Percentiles rank a stretch among this genome's conserved stretches.
phyloP scores from a whole-genome alignment of 371 early-diverging fungal genomes.

The Lichtheimia ornata region DNA sequence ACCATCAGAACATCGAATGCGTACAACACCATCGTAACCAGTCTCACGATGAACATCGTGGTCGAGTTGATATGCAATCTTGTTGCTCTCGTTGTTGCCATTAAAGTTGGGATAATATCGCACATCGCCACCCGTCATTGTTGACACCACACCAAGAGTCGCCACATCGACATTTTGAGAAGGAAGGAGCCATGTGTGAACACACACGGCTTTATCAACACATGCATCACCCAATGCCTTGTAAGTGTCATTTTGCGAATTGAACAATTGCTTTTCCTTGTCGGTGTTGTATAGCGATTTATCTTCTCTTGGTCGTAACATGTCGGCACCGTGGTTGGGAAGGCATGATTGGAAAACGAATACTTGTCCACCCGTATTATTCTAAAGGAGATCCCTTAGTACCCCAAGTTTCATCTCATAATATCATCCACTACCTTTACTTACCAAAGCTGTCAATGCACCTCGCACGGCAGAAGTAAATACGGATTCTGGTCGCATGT shows the following conservation, averaged over 20 bases:
- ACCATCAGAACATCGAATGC: slow-evolving; percentile 91
- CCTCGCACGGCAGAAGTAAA: slow-evolving; percentile 88
- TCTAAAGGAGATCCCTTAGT: slow-evolving; percentile 5
- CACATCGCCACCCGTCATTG: slow-evolving; percentile 87
- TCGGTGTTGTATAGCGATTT: slow-evolving; percentile 86
- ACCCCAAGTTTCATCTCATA: not conserved
- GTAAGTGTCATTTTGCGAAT: slow-evolving; percentile 86
- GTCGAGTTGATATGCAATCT: slow-evolving; percentile 75
- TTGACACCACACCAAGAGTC: slow-evolving; percentile 71
- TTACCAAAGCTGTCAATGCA: slow-evolving; percentile 75
- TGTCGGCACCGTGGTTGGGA: slow-evolving; percentile 87
- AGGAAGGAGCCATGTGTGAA: slow-evolving; percentile 90
- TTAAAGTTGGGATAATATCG: slow-evolving; percentile 82
- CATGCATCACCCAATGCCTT: slow-evolving; percentile 81
- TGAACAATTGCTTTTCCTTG: slow-evolving; percentile 84
- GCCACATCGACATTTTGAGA: slow-evolving; percentile 88
- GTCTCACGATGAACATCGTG: slow-evolving; percentile 75
- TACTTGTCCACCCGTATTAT: slow-evolving; percentile 80
- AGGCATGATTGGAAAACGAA: slow-evolving; percentile 88
- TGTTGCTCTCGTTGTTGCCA: slow-evolving; percentile 66
- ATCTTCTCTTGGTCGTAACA: slow-evolving; percentile 85
- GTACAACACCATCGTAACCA: slow-evolving; percentile 89
- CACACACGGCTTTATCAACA: slow-evolving; percentile 81
- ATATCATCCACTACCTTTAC: not conserved
- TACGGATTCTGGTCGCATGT: slow-evolving; percentile 75